Evolutionary conservation across 345 rosid genomes (phyloP).

Genomic region (Corchorus capsularis): DNA sequence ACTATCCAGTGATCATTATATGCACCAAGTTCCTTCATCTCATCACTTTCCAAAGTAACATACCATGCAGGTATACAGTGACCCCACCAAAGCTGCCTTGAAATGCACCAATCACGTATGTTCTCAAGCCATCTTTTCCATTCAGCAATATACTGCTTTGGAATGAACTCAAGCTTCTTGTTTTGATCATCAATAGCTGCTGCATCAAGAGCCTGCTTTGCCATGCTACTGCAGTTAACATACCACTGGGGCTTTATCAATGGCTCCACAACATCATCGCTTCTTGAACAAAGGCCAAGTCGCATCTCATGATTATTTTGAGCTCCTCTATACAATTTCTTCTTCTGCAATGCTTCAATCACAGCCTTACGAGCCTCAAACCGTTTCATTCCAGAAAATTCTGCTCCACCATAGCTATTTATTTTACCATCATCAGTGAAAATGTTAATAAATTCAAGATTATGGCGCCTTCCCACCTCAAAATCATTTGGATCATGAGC

Average conservation of each 20-base stretch:
- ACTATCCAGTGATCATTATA: slow-evolving; percentile 90
- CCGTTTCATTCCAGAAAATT: slow-evolving; percentile 85
- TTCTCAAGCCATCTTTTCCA: slow-evolving; percentile 99
- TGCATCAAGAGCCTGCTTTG: slow-evolving; percentile 80
- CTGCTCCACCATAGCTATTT: slow-evolving; percentile 76
- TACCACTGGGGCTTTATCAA: slow-evolving; percentile 96
- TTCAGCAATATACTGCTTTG: slow-evolving; percentile 85
- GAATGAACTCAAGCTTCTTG: slow-evolving; percentile 77
- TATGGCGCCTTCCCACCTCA: slow-evolving; percentile 88
- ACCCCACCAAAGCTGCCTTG: slow-evolving; percentile 99
- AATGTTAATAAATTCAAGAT: slow-evolving; percentile 76
- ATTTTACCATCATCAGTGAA: slow-evolving; percentile 87
- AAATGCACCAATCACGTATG: slow-evolving; percentile 95
- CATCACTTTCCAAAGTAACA: slow-evolving; percentile 75
- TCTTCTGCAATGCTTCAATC: slow-evolving; percentile 64
- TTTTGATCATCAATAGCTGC: slow-evolving; percentile 53
- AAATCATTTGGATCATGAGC: slow-evolving; percentile 98
- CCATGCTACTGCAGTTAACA: slow-evolving; percentile 70
- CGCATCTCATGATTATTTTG: slow-evolving; percentile 90
- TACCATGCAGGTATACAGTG: slow-evolving; percentile 97
- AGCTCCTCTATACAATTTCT: slow-evolving; percentile 80
- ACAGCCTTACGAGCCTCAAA: slow-evolving; percentile 87
- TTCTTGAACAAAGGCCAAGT: slow-evolving; percentile 86
- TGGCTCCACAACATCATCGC: slow-evolving; percentile 82
- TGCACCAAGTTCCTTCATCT: slow-evolving; percentile 67